These are phyloP conservation scores for Aspergillus sp. DNA, from an alignment of 2,329 filamentous ascomycete species.

Conservation along the genomic window DNA sequence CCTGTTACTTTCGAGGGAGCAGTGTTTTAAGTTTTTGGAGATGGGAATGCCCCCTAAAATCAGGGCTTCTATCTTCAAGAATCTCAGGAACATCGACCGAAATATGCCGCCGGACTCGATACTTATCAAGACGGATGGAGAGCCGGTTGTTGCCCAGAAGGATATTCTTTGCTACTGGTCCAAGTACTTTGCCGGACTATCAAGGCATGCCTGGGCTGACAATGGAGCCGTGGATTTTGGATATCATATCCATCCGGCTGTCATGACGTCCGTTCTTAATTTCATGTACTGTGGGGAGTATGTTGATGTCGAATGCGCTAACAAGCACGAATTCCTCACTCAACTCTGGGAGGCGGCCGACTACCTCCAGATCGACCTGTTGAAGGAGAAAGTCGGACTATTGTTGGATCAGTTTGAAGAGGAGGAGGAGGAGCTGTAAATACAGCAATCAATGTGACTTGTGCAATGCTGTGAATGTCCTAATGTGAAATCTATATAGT, in stretches of 20 bases:
- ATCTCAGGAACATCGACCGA: background rate
- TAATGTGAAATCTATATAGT: too few species aligned
- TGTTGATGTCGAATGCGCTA: background rate
- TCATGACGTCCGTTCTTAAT: background rate
- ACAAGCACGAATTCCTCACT: background rate
- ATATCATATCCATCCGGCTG: background rate
- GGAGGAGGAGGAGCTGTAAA: background rate
- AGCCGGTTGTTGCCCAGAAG: background rate
- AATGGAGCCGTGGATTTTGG: background rate
- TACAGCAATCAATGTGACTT: background rate
- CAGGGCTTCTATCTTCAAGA: background rate
- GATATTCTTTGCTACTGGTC: background rate
- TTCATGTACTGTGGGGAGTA: background rate
- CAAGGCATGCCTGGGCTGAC: background rate
- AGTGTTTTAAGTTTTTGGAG: too few species aligned
- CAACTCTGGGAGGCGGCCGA: background rate
- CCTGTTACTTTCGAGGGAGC: too few species aligned
- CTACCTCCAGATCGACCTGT: background rate
- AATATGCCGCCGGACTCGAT: background rate
- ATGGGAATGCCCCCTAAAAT: background rate
- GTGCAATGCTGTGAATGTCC: too few species aligned
- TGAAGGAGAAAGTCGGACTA: background rate
- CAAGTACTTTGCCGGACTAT: background rate
- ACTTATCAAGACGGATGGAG: background rate
- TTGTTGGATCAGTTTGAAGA: background rate